Evolutionary conservation across 768 basidiomycete species (phyloP).

Genomic region (Xanthoconium stramineum): DNA sequence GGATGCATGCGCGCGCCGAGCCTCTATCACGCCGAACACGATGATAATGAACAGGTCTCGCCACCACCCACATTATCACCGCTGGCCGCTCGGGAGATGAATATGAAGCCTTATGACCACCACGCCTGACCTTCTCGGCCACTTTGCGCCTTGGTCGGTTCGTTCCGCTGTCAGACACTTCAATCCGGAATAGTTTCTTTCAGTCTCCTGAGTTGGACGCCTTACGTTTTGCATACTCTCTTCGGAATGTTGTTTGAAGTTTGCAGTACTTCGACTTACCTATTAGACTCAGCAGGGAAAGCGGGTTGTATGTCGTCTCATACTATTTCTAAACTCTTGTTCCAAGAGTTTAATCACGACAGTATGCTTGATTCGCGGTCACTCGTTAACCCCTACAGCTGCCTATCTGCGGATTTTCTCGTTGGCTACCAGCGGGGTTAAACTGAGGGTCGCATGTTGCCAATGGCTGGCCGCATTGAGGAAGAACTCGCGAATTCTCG

Average conservation of each 20-base stretch:
- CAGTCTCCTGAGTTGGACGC: not conserved
- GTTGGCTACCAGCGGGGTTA: not conserved
- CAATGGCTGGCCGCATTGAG: not conserved
- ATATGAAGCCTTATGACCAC: slow-evolving; percentile 60
- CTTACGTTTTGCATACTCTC: slow-evolving; percentile 6
- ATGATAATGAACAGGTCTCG: slow-evolving; percentile 36
- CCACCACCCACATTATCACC: slow-evolving; percentile 38
- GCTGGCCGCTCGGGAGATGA: slow-evolving; percentile 37
- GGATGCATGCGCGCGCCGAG: slow-evolving; percentile 19
- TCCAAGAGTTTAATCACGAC: not conserved
- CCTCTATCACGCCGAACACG: slow-evolving; percentile 20
- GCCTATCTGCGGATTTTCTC: not conserved
- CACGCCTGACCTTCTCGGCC: slow-evolving; percentile 19
- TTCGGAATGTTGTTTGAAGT: not conserved
- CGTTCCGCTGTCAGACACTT: slow-evolving; percentile 66
- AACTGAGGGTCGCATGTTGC: not conserved
- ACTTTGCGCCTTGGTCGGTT: slow-evolving; percentile 37
- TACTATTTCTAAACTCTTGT: not conserved
- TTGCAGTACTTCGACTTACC: not conserved
- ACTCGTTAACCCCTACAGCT: not conserved
- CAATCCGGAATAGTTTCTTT: not conserved
- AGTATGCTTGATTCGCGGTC: not conserved
- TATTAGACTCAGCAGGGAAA: not conserved
- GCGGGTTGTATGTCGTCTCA: not conserved
- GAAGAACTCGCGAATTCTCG: slow-evolving; percentile 3